These are phyloP conservation scores for Verticillium isaacii DNA, from an alignment of 2,329 filamentous ascomycete species.

Conservation along the genomic window DNA sequence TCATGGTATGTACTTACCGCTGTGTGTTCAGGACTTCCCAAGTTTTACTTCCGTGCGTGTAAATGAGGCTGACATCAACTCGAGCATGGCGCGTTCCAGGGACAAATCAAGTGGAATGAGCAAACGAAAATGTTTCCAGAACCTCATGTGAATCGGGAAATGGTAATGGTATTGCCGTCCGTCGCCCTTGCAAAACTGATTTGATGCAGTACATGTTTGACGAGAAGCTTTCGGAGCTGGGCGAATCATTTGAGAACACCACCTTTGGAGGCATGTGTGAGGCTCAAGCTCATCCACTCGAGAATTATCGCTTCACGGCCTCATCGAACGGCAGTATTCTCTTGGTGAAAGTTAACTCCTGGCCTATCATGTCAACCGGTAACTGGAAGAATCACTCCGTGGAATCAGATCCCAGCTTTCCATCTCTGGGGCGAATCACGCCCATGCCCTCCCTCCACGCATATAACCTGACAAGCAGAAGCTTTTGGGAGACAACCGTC, in stretches of 20 bases:
- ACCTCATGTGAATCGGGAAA: background rate
- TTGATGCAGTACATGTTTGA: background rate
- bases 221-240: background rate
- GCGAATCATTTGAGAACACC: background rate
- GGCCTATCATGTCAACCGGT: background rate
- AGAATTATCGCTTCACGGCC: background rate
- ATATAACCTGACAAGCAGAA: background rate
- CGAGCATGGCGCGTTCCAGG: background rate
- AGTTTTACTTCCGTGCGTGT: too few relatives aligned
- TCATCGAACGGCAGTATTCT: background rate
- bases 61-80: background rate
- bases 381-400: background rate
- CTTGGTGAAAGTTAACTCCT: background rate
- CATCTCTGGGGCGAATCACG: background rate
- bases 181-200: background rate
- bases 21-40: too few relatives aligned
- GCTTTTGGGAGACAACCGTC: conserved; percentile 4
- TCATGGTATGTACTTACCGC: background rate
- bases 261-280: background rate
- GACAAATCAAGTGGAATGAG: background rate
- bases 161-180: background rate
- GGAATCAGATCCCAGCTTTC: background rate
- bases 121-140: background rate
- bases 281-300: background rate
- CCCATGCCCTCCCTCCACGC: background rate